Evolutionary conservation across 345 rosid species (phyloP).

Genomic region (Camelina hispida): DNA sequence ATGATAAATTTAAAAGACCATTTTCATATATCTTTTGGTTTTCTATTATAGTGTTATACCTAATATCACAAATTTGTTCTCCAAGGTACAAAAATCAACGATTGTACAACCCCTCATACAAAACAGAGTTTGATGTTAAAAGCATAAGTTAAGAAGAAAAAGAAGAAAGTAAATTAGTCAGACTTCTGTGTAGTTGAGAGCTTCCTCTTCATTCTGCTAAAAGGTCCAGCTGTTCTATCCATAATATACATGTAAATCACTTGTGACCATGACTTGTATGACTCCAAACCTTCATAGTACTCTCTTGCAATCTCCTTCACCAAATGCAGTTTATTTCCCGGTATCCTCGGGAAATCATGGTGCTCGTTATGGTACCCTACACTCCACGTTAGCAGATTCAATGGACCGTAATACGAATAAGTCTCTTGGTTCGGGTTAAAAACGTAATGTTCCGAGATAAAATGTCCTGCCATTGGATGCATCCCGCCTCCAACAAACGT

Average conservation of each 20-base stretch:
- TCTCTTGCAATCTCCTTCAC: constrained; percentile 89
- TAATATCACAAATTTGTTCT: not conserved
- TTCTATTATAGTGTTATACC: not conserved
- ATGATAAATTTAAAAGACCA: not conserved
- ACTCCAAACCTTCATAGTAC: constrained; percentile 63
- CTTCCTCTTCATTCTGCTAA: constrained; percentile 88
- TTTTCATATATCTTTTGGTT: not conserved
- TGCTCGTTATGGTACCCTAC: constrained; percentile 95
- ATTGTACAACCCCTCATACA: not conserved
- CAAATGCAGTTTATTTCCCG: constrained; percentile 77
- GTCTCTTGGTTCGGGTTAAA: constrained; percentile 87
- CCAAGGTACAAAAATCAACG: constrained; percentile 12
- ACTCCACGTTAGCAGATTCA: constrained; percentile 77
- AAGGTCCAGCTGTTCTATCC: constrained; percentile 75
- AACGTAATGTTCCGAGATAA: constrained; percentile 86
- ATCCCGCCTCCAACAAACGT: constrained; percentile 92
- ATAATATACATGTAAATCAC: constrained; percentile 82
- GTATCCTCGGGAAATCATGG: constrained; percentile 91
- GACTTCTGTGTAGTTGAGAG: constrained; percentile 38
- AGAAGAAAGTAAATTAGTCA: constrained; percentile 12
- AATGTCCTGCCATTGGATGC: constrained; percentile 95
- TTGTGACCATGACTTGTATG: constrained; percentile 85
- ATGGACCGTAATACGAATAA: constrained; percentile 85
- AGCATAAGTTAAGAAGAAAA: not conserved
- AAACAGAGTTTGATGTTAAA: not conserved